Percentiles rank a stretch among this genome's conserved stretches.
Evolutionary conservation across 1,139 yeast genomes (phyloP).

Genomic region (Pichia sp.): DNA sequence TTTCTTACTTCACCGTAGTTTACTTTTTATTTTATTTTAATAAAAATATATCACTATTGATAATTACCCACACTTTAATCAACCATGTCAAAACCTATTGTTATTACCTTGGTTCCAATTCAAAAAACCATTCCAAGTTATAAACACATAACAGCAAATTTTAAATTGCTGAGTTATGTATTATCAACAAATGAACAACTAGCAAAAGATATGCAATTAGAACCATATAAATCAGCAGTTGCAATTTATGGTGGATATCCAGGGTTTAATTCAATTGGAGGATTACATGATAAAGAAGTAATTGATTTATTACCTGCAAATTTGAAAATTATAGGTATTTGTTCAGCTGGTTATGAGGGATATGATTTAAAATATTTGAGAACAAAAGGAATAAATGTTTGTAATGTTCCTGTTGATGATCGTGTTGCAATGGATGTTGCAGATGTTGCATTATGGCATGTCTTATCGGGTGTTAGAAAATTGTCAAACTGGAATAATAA

Average conservation of each 20-base stretch:
- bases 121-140: neutral
- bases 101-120: neutral
- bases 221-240: neutral
- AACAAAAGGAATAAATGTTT: conserved; percentile 43
- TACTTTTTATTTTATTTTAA: too few species aligned
- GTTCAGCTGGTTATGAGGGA: conserved; percentile 67
- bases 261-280: too few species aligned
- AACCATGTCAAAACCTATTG: neutral
- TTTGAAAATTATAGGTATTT: conserved; percentile 53
- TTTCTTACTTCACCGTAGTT: too few species aligned
- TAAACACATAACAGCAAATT: neutral
- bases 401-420: conserved; percentile 55
- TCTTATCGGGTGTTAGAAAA: conserved; percentile 58
- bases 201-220: neutral
- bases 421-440: conserved; percentile 65
- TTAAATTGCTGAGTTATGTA: neutral
- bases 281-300: too few species aligned
- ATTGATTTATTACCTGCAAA: conserved; percentile 44
- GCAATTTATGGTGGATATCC: neutral
- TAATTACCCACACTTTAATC: too few species aligned
- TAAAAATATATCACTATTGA: too few species aligned
- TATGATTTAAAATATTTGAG: conserved; percentile 42
- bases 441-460: conserved; percentile 57
- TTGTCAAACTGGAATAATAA: conserved; percentile 47
- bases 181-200: neutral